phyloP scores from a whole-genome alignment of 768 basidiomycete species.

The Gymnopilus dilepis region DNA sequence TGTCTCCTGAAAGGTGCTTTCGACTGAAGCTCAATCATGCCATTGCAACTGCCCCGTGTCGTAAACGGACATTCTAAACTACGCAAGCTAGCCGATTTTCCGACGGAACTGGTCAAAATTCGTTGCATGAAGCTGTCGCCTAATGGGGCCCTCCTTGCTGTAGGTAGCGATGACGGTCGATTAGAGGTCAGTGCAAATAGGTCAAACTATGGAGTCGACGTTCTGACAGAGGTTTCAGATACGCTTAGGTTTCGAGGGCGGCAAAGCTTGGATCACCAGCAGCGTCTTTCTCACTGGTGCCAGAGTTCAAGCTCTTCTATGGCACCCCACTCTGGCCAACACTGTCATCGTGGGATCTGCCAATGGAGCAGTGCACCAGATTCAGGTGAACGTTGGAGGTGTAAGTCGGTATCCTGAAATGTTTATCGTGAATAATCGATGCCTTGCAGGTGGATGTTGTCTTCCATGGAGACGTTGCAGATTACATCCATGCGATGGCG shows the following conservation, averaged over 20 bases:
- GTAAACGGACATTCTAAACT: not conserved
- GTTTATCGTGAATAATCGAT: not conserved
- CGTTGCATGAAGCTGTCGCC: conserved; percentile 2
- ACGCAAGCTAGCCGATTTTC: not conserved
- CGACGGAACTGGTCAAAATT: not conserved
- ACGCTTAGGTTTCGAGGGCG: too few species aligned
- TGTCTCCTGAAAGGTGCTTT: not conserved
- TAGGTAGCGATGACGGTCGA: conserved; percentile 3
- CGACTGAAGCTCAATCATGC: not conserved
- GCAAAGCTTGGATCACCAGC: not conserved
- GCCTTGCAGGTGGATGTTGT: not conserved
- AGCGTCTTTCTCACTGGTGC: not conserved
- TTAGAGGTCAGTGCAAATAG: conserved; percentile 1
- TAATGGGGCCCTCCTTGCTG: conserved; percentile 1
- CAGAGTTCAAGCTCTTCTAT: not conserved
- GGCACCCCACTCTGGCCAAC: not conserved
- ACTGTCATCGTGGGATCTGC: conserved; percentile 1
- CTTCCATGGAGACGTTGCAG: not conserved
- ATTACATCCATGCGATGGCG: not conserved
- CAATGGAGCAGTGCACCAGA: conserved; percentile 2
- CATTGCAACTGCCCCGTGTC: not conserved
- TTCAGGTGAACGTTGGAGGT: not conserved
- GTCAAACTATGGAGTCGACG: too few species aligned
- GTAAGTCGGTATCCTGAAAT: not conserved
- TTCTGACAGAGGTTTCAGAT: not conserved